Conservation (phyloP, 805 yeast species). For the Saturnispora sekii region DNA sequence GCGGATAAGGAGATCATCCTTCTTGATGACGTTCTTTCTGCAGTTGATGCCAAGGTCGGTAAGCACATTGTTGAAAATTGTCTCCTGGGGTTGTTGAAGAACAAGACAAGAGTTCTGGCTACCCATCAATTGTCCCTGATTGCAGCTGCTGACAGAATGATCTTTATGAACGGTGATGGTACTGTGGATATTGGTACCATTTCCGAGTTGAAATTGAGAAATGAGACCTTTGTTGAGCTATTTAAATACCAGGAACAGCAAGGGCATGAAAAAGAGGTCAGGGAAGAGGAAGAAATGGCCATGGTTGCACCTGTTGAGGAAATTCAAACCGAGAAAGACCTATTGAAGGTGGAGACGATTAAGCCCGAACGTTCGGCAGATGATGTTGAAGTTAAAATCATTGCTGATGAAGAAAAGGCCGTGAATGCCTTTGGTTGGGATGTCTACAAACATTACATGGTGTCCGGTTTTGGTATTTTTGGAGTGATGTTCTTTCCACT, state of each 20-base stretch:
- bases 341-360: constrained; percentile 10
- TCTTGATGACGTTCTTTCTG: constrained; percentile 73
- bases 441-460: constrained; percentile 43
- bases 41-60: constrained; percentile 83
- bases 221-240: constrained; percentile 28
- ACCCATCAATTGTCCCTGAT: constrained; percentile 76
- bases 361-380: constrained; percentile 3
- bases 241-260: constrained; percentile 32
- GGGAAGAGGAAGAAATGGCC: constrained; percentile 12
- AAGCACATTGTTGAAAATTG: constrained; percentile 65
- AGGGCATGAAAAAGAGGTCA: constrained; percentile 7
- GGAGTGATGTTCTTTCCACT: constrained; percentile 25
- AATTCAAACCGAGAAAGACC: constrained; percentile 11
- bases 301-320: constrained; percentile 7
- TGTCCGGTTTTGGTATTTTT: constrained; percentile 45
- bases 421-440: constrained; percentile 40
- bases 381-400: constrained; percentile 29
- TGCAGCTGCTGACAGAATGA: constrained; percentile 56
- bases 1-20: constrained; percentile 56
- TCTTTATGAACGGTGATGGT: constrained; percentile 62
- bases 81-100: constrained; percentile 42
- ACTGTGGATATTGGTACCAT: constrained; percentile 51
- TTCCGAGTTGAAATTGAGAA: constrained; percentile 38
- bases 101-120: constrained; percentile 62
- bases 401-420: constrained; percentile 47